A percentile compares a stretch with the other conserved stretches of the same genome.
Conservation (phyloP, 2,329 filamentous ascomycete genomes). For the Graphilbum fragrans region DNA sequence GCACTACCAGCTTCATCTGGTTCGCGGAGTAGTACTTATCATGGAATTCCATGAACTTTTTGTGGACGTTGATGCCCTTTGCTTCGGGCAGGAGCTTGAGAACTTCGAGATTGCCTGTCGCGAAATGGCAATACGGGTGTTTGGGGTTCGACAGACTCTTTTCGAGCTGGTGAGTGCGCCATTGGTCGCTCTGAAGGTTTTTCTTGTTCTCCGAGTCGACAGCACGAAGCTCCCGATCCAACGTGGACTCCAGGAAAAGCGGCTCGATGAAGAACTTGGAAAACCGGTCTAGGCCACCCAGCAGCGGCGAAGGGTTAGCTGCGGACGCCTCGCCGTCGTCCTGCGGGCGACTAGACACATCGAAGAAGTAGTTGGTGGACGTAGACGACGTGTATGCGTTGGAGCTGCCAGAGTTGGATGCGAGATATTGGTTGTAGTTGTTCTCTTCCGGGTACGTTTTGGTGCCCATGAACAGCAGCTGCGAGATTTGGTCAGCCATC, state of each 20-base stretch:
- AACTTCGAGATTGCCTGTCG: conserved; percentile 77
- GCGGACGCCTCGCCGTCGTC: conserved; percentile 44
- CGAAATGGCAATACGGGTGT: conserved; percentile 85
- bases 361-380: conserved; percentile 97
- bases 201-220: conserved; percentile 98
- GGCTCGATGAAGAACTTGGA: conserved; percentile 89
- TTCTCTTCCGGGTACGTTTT: conserved; percentile 96
- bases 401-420: conserved; percentile 77
- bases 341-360: conserved; percentile 70
- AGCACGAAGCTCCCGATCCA: conserved; percentile 77
- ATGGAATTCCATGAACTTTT: conserved; percentile 90
- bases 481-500: neutral
- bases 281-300: conserved; percentile 80
- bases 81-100: conserved; percentile 73
- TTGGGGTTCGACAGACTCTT: conserved; percentile 79
- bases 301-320: conserved; percentile 48
- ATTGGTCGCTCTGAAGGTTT: conserved; percentile 82
- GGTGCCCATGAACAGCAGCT: conserved; percentile 94
- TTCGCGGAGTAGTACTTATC: conserved; percentile 85
- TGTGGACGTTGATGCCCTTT: conserved; percentile 69
- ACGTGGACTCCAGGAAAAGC: conserved; percentile 69
- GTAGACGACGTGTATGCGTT: conserved; percentile 92
- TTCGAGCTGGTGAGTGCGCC: conserved; percentile 77
- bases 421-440: conserved; percentile 87
- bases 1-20: conserved; percentile 79